Conservation (phyloP, 495 filamentous ascomycete genomes). For the Talaromyces borbonicus region DNA sequence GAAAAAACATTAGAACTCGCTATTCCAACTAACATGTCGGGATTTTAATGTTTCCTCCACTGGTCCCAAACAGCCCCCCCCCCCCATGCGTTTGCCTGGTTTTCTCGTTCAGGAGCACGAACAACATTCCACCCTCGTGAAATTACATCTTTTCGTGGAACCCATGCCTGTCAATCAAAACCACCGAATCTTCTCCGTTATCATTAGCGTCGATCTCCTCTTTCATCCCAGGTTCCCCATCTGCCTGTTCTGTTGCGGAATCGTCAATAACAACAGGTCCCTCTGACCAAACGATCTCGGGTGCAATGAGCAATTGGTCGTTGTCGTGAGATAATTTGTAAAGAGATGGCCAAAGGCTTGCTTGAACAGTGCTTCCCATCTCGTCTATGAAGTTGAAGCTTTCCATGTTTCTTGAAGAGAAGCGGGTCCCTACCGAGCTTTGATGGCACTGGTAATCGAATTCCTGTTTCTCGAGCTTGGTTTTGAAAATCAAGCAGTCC, state of each 20-base stretch:
- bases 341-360: not conserved
- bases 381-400: not conserved
- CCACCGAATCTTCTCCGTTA: too few relatives aligned
- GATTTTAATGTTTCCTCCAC: too few relatives aligned
- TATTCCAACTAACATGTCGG: too few relatives aligned
- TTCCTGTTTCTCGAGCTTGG: slow-evolving; percentile 14
- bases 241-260: not conserved
- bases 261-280: not conserved
- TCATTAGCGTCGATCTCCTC: not conserved
- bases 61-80: too few relatives aligned
- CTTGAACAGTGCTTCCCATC: not conserved
- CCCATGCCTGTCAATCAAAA: too few relatives aligned
- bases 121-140: too few relatives aligned
- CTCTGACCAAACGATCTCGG: not conserved
- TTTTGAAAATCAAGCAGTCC: slow-evolving; percentile 13
- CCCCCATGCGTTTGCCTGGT: too few relatives aligned
- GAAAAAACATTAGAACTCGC: too few relatives aligned
- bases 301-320: not conserved
- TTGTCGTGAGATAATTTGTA: not conserved
- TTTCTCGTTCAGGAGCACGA: too few relatives aligned
- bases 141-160: too few relatives aligned
- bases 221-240: not conserved
- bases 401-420: not conserved
- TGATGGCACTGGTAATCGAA: slow-evolving; percentile 11
- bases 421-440: not conserved